Evolutionary conservation across 176 grass and related monocot species (phyloP).

Genomic region (Ensete glaucum): DNA sequence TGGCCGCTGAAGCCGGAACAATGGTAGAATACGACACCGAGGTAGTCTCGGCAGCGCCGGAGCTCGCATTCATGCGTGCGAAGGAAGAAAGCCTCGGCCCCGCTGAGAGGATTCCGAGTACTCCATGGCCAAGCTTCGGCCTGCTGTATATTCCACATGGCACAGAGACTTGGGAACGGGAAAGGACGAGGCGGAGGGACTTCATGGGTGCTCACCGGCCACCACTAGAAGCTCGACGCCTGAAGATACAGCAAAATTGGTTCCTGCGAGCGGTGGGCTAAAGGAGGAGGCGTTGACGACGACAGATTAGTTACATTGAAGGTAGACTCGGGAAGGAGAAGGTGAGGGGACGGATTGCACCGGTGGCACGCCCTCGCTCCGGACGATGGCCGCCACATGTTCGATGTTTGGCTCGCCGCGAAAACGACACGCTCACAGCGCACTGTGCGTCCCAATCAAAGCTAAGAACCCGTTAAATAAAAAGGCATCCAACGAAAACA

Average conservation of each 20-base stretch:
- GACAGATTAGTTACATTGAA: background rate
- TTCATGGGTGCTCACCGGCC: background rate
- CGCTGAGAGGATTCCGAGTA: background rate
- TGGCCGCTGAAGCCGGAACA: background rate
- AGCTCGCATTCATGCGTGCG: constrained; percentile 3
- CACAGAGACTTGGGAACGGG: background rate
- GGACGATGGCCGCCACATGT: background rate
- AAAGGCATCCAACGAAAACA: no score
- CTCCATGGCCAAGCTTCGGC: background rate
- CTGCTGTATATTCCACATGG: background rate
- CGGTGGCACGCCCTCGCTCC: background rate
- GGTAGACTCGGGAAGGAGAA: background rate
- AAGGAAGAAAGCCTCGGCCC: background rate
- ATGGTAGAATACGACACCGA: background rate
- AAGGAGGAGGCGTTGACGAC: background rate
- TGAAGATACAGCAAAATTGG: background rate
- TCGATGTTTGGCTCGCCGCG: background rate
- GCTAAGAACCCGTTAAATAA: no score
- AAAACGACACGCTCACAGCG: background rate
- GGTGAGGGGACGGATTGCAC: background rate
- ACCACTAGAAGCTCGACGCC: background rate
- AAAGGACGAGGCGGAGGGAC: background rate
- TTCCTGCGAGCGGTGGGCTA: background rate
- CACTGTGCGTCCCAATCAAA: no score
- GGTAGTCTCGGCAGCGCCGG: background rate